Evolutionary conservation across 352 stramenopile species (phyloP), one percentile per base, ranked within the genome.

Genomic region (Pythium periplocum): DNA sequence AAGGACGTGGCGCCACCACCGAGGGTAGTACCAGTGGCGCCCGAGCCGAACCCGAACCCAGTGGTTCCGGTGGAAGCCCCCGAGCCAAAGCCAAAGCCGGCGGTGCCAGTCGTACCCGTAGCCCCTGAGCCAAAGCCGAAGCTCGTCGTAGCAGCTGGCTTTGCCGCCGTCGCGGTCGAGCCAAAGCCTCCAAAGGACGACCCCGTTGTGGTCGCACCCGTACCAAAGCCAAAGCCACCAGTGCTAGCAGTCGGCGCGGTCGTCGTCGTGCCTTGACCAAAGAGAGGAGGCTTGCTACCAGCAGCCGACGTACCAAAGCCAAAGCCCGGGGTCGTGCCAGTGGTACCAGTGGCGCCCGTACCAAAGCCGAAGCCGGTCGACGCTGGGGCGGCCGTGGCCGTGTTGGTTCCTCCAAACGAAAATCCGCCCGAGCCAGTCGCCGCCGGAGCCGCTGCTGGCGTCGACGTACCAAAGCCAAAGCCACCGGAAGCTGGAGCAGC

Each of bases 281-380:
- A 87, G 12, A 82, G 50, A 4, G 73, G 69, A 17, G 74, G 72
- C 53, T 79, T 87, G 7, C 73, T 38, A 6, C 64, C 34, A 9
- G 65, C 54, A 5, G 53, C 50, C 11, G 37, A 4, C 4, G 43
- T 46, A 9, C 59, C 54, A 48, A 72, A 73, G 37, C 59, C 42
- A 33, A 68, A 64, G 35, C 39, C 50, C 33, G 36, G 33, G 12
- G 55, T 51, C 8, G 58, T 35, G 37, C 38, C 42, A 7, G 62
- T 53, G 6, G 57, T 26, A 6, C 48, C 46, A 0, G 58, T 26
- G 12, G 69, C 53, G 45, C 57, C 57, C 47, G 65, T 51, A 31
- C 51, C 50, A 33, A 83, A 86, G 2, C 70, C 68, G 3, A 49
- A 51, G 37, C 51, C 57, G 36, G 38, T 37, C 4, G 54, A 62